Conservation (phyloP, 2,329 filamentous ascomycete genomes). For the Colletotrichum chlorophyti region DNA sequence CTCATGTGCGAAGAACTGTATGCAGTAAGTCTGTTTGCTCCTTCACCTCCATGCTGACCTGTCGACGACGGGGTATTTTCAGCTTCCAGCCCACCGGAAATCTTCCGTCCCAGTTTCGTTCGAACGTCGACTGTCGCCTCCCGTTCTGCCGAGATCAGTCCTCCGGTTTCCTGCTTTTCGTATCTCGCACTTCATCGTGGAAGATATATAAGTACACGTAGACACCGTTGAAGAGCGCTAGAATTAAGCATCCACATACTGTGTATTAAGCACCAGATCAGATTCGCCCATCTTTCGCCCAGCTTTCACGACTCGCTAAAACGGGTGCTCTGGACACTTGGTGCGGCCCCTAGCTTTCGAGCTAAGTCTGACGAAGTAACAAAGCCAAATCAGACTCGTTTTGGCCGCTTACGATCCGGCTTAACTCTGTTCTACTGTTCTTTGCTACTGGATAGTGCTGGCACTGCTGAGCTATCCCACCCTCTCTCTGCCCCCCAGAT, state of each 20-base stretch:
- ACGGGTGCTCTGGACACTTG: background rate
- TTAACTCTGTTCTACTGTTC: background rate
- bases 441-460: too few species aligned
- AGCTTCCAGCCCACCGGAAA: background rate
- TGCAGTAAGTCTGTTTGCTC: background rate
- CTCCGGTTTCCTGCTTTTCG: too few species aligned
- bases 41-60: background rate
- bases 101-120: too few species aligned
- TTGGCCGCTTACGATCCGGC: background rate
- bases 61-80: background rate
- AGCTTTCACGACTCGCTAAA: too few species aligned
- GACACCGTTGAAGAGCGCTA: too few species aligned
- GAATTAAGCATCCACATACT: too few species aligned
- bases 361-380: background rate
- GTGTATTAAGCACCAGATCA: too few species aligned
- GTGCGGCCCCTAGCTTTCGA: constrained; percentile 2
- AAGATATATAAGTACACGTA: too few species aligned
- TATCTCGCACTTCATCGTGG: too few species aligned
- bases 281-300: too few species aligned
- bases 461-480: background rate
- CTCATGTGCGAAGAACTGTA: background rate
- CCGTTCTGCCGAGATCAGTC: too few species aligned
- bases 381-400: constrained; percentile 11
- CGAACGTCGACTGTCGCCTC: too few species aligned
- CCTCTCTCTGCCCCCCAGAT: background rate